Evolutionary conservation across 1,139 yeast genomes (phyloP).

Genomic region (Scheffersomyces quercinus): DNA sequence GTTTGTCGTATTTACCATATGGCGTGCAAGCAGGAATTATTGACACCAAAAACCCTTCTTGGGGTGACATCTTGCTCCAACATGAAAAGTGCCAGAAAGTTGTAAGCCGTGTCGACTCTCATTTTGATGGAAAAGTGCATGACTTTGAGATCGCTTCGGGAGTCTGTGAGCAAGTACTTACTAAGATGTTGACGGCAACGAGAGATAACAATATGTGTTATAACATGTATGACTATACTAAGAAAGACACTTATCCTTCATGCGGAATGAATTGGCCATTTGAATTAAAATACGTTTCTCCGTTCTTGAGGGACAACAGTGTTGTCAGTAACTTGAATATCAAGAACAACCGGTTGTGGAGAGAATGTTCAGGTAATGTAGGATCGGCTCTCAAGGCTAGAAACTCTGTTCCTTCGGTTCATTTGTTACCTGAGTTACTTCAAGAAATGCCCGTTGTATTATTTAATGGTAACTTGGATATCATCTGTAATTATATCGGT

Average conservation of each 20-base stretch:
- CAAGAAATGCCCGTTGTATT: constrained; percentile 64
- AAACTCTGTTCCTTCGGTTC: constrained; percentile 60
- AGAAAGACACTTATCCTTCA: constrained; percentile 72
- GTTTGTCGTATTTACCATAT: constrained; percentile 78
- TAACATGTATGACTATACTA: constrained; percentile 80
- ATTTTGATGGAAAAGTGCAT: constrained; percentile 19
- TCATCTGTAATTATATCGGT: constrained; percentile 84
- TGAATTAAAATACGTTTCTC: constrained; percentile 57
- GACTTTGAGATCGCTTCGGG: constrained; percentile 32
- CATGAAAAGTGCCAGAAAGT: constrained; percentile 67
- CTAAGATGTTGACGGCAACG: constrained; percentile 40
- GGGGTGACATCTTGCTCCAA: constrained; percentile 41
- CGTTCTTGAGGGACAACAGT: constrained; percentile 56
- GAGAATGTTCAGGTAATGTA: constrained; percentile 72
- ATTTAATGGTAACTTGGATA: constrained; percentile 86
- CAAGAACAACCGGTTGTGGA: constrained; percentile 54
- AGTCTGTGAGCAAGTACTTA: constrained; percentile 53
- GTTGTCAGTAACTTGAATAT: constrained; percentile 65
- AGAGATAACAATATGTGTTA: constrained; percentile 51
- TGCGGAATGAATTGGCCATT: constrained; percentile 98
- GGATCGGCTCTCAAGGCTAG: constrained; percentile 51
- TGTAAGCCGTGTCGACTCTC: constrained; percentile 35
- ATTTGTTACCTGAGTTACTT: constrained; percentile 64
- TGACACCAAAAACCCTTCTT: constrained; percentile 33
- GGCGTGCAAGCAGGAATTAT: constrained; percentile 62